Conservation (phyloP, 176 grass and related monocot genomes). For the Pontederia paniculata region DNA sequence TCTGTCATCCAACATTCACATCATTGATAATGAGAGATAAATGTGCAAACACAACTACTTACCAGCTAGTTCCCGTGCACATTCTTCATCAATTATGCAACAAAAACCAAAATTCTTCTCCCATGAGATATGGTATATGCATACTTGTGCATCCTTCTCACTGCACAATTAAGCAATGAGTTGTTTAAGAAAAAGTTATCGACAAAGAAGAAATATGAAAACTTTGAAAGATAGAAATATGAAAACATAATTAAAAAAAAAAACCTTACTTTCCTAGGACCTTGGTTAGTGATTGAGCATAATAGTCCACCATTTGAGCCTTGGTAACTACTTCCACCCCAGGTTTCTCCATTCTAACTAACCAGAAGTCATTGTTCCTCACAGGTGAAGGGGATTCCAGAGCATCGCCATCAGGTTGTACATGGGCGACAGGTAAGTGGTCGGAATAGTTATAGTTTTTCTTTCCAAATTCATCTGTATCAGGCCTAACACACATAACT, state of each 20-base stretch:
- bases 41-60: constrained; percentile 6
- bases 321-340: constrained; percentile 75
- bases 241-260: constrained; percentile 5
- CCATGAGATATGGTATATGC: constrained; percentile 83
- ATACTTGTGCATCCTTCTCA: constrained; percentile 84
- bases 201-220: background rate
- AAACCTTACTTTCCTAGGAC: constrained; percentile 72
- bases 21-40: background rate
- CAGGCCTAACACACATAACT: constrained; percentile 46
- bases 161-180: constrained; percentile 24
- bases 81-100: constrained; percentile 63
- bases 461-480: constrained; percentile 32
- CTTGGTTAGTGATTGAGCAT: constrained; percentile 56
- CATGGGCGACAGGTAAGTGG: constrained; percentile 17
- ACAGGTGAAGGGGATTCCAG: constrained; percentile 23
- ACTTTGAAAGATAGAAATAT: constrained; percentile 15
- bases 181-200: background rate
- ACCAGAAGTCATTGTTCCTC: constrained; percentile 52
- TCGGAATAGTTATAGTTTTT: constrained; percentile 11
- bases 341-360: constrained; percentile 69
- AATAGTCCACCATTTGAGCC: constrained; percentile 79
- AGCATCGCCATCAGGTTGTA: constrained; percentile 20
- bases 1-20: constrained; percentile 28
- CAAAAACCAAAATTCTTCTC: constrained; percentile 80
- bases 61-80: constrained; percentile 56